These are phyloP conservation scores for Neofusicoccum cordaticola DNA, from an alignment of 2,329 filamentous ascomycete genomes.

Conservation along the genomic window DNA sequence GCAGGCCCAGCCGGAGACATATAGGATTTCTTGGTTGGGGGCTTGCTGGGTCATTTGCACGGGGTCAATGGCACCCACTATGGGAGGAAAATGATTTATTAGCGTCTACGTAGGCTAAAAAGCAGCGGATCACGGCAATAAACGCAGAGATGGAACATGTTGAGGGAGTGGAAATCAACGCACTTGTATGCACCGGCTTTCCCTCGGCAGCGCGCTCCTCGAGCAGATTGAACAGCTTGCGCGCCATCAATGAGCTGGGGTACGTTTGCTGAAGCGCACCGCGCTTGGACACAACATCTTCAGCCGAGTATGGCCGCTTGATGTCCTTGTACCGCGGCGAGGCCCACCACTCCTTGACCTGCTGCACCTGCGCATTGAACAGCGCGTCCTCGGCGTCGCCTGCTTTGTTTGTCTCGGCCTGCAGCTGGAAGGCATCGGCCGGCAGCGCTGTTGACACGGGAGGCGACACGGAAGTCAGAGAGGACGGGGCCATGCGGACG, in stretches of 20 bases:
- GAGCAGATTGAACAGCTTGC: slow-evolving; percentile 89
- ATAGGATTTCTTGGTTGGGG: slow-evolving; percentile 90
- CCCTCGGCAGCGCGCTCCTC: slow-evolving; percentile 73
- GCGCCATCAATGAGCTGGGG: slow-evolving; percentile 89
- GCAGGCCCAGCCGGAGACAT: slow-evolving; percentile 96
- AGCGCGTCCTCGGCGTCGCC: slow-evolving; percentile 80
- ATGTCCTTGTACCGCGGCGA: slow-evolving; percentile 83
- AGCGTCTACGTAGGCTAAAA: not conserved
- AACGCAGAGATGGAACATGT: not conserved
- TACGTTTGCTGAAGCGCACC: slow-evolving; percentile 84
- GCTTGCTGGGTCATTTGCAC: slow-evolving; percentile 99
- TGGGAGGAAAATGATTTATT: not conserved
- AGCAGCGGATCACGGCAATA: not conserved
- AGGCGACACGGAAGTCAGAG: slow-evolving; percentile 55
- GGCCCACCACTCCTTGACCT: slow-evolving; percentile 89
- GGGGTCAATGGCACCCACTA: slow-evolving; percentile 97
- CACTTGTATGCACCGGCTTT: slow-evolving; percentile 90
- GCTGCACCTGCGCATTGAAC: slow-evolving; percentile 77
- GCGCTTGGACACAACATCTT: slow-evolving; percentile 89
- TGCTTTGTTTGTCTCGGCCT: slow-evolving; percentile 73
- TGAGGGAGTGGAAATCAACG: slow-evolving; percentile 32
- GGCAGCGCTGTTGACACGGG: slow-evolving; percentile 61
- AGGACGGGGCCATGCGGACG: slow-evolving; percentile 53
- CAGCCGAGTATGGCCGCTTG: slow-evolving; percentile 84
- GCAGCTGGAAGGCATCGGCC: slow-evolving; percentile 80